Evolutionary conservation across 108 stramenopile genomes (phyloP).

Genomic region (Nitzschia sp.): DNA sequence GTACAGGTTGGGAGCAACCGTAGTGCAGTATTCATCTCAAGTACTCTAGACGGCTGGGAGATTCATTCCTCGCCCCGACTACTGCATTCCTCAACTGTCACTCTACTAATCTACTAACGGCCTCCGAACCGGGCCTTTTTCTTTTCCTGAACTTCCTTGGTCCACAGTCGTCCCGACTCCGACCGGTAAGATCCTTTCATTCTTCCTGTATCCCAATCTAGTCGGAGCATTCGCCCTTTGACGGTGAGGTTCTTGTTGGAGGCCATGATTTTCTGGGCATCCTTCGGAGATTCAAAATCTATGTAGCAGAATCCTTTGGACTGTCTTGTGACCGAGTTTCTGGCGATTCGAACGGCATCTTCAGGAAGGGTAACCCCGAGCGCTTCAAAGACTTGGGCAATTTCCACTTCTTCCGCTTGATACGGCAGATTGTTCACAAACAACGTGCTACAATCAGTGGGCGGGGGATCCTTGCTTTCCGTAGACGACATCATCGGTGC

Average conservation of each 20-base stretch:
- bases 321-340: slow-evolving; percentile 57
- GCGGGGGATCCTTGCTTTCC: slow-evolving; percentile 22
- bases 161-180: slow-evolving; percentile 68
- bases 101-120: too few relatives aligned
- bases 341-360: slow-evolving; percentile 60
- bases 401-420: slow-evolving; percentile 77
- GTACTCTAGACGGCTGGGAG: too few relatives aligned
- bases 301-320: slow-evolving; percentile 84
- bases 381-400: slow-evolving; percentile 57
- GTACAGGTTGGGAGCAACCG: too few relatives aligned
- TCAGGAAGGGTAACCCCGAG: slow-evolving; percentile 40
- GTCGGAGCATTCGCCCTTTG: slow-evolving; percentile 49
- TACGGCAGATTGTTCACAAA: slow-evolving; percentile 95
- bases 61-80: too few relatives aligned
- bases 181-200: slow-evolving; percentile 72
- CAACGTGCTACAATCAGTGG: slow-evolving; percentile 70
- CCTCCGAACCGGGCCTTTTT: neutral
- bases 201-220: slow-evolving; percentile 81
- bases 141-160: slow-evolving; percentile 40
- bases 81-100: too few relatives aligned
- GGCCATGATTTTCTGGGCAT: slow-evolving; percentile 65
- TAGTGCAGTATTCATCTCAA: too few relatives aligned
- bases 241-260: slow-evolving; percentile 33
- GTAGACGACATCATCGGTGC: neutral
- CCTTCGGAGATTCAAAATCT: slow-evolving; percentile 64